These are phyloP conservation scores for Vanderwaltozyma yarrowii DNA, from an alignment of 805 yeast species.

Conservation along the genomic window DNA sequence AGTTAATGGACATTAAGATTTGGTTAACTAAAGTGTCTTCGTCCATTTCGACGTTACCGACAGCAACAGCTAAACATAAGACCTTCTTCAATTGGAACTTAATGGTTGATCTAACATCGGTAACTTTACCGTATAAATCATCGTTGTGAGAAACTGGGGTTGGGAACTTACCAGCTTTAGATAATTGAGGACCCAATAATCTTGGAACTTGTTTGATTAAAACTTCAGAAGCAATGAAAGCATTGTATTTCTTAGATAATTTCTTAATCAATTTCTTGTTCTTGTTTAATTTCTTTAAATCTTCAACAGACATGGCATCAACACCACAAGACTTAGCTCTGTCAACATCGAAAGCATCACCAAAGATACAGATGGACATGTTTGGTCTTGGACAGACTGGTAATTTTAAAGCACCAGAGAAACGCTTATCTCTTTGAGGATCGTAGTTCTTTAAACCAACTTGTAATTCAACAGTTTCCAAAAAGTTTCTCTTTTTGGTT, in stretches of 20 bases:
- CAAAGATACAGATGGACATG: conserved; percentile 99
- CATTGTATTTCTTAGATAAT: conserved; percentile 99
- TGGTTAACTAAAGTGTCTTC: conserved; percentile 94
- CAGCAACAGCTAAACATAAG: conserved; percentile 98
- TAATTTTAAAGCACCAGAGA: conserved; percentile 98
- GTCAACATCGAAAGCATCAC: conserved; percentile 99
- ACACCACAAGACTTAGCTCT: conserved; percentile 99
- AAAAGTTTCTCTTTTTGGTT: conserved; percentile 99
- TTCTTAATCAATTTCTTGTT: conserved; percentile 99
- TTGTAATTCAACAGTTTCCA: conserved; percentile 99
- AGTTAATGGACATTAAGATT: conserved; percentile 97
- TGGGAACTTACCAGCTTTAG: conserved; percentile 99
- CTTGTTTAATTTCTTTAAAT: conserved; percentile 99
- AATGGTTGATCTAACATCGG: conserved; percentile 98
- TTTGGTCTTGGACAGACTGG: conserved; percentile 99
- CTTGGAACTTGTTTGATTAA: conserved; percentile 99
- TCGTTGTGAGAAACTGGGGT: conserved; percentile 99
- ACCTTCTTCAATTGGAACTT: conserved; percentile 99
- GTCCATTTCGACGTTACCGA: conserved; percentile 99
- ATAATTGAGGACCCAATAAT: conserved; percentile 99
- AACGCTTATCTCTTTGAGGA: conserved; percentile 99
- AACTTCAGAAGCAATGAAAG: conserved; percentile 98
- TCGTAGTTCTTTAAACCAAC: conserved; percentile 99
- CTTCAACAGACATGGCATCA: conserved; percentile 99
- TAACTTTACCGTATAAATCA: conserved; percentile 91